Evolutionary conservation across 768 basidiomycete genomes (phyloP).

Genomic region (Hericium alpestre): DNA sequence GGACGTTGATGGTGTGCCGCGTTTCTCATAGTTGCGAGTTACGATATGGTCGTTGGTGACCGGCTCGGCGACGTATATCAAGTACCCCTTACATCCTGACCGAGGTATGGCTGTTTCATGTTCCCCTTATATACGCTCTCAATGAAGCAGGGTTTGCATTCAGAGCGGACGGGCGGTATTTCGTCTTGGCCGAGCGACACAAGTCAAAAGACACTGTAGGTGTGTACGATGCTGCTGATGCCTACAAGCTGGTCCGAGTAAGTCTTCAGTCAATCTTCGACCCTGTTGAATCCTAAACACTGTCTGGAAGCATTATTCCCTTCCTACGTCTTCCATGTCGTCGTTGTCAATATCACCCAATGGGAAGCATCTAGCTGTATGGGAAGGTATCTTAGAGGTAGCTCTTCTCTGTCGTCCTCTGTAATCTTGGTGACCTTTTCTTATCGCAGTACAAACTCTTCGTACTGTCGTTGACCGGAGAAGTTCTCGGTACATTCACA

Average conservation of each 20-base stretch:
- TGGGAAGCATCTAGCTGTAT: constrained; percentile 65
- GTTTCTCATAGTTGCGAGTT: constrained; percentile 54
- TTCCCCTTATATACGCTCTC: constrained; percentile 3
- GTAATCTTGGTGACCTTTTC: neutral
- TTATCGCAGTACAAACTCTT: constrained; percentile 59
- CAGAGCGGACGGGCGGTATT: constrained; percentile 71
- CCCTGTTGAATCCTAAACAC: constrained; percentile 2
- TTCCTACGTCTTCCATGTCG: constrained; percentile 63
- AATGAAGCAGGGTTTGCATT: constrained; percentile 56
- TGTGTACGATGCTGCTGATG: constrained; percentile 65
- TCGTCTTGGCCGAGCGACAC: constrained; percentile 80
- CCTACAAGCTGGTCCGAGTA: constrained; percentile 67
- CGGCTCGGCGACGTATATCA: constrained; percentile 71
- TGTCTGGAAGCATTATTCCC: constrained; percentile 63
- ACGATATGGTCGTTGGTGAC: constrained; percentile 78
- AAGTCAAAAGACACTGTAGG: constrained; percentile 83
- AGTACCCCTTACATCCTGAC: constrained; percentile 75
- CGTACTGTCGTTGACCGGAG: constrained; percentile 58
- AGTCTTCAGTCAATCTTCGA: constrained; percentile 14
- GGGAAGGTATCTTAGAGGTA: constrained; percentile 83
- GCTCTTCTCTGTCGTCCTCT: constrained; percentile 7
- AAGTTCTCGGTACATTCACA: constrained; percentile 51
- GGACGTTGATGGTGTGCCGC: neutral
- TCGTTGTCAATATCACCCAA: constrained; percentile 68
- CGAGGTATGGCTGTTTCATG: constrained; percentile 38